phyloP scores from a whole-genome alignment of 441 rosid species.

The Erodium trifolium region DNA sequence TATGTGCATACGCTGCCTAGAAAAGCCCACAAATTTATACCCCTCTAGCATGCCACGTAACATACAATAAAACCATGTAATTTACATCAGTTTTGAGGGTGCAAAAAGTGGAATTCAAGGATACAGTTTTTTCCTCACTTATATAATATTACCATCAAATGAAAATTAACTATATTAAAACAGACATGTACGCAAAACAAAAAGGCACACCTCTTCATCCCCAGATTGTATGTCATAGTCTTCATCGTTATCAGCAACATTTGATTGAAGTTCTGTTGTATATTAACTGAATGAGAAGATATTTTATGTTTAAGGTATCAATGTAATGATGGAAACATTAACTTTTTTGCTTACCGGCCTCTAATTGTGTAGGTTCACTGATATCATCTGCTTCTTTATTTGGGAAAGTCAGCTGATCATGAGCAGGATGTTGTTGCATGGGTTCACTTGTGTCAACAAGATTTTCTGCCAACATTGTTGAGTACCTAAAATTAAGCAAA shows the following conservation, averaged over 20 bases:
- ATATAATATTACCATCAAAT: background rate
- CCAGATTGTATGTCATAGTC: constrained; percentile 57
- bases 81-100: background rate
- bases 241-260: constrained; percentile 48
- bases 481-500: constrained; percentile 51
- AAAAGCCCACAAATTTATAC: background rate
- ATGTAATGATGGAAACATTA: constrained; percentile 15
- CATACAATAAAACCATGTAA: constrained; percentile 6
- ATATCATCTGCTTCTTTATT: constrained; percentile 29
- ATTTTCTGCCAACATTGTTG: constrained; percentile 99
- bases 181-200: constrained; percentile 6
- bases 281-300: constrained; percentile 16
- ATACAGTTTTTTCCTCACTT: background rate
- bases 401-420: constrained; percentile 24
- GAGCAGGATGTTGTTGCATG: constrained; percentile 29
- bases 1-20: background rate
- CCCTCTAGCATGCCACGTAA: background rate
- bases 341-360: constrained; percentile 37
- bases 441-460: constrained; percentile 52
- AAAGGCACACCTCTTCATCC: constrained; percentile 63
- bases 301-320: constrained; percentile 13
- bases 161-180: background rate
- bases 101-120: background rate
- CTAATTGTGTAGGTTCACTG: constrained; percentile 30
- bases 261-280: constrained; percentile 39